Conservation (phyloP, 2,329 filamentous ascomycete genomes). For the Colletotrichum liaoningense region DNA sequence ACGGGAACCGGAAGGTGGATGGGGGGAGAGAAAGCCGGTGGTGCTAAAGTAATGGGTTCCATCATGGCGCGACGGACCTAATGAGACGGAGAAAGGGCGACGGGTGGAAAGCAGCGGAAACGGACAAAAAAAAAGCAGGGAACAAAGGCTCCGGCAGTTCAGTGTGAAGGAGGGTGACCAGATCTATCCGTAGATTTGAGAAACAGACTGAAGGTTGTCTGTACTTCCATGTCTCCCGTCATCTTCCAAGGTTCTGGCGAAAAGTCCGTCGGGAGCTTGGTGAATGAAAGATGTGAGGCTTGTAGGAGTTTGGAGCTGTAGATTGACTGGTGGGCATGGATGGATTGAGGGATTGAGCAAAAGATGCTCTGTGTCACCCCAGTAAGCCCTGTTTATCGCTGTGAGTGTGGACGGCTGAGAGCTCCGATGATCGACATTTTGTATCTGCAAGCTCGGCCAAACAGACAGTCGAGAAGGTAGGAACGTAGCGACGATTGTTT, state of each 20-base stretch:
- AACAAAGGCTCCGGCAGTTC: neutral
- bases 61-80: neutral
- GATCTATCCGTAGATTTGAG: too few species aligned
- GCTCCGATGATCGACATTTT: neutral
- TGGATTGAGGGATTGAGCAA: neutral
- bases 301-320: neutral
- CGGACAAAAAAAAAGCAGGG: neutral
- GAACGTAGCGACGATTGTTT: neutral
- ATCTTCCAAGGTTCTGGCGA: neutral
- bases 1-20: neutral
- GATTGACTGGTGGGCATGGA: neutral
- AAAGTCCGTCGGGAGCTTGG: neutral
- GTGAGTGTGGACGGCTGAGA: neutral
- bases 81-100: neutral
- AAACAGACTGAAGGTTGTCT: neutral
- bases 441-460: neutral
- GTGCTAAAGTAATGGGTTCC: neutral
- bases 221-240: neutral
- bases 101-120: neutral
- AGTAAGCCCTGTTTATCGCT: neutral
- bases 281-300: neutral
- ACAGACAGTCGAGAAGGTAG: too few species aligned
- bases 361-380: neutral
- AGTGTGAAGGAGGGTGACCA: neutral
- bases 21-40: neutral